These are phyloP conservation scores for Ceratocystis harringtonii DNA, from an alignment of 2,329 filamentous ascomycete species.

Conservation along the genomic window DNA sequence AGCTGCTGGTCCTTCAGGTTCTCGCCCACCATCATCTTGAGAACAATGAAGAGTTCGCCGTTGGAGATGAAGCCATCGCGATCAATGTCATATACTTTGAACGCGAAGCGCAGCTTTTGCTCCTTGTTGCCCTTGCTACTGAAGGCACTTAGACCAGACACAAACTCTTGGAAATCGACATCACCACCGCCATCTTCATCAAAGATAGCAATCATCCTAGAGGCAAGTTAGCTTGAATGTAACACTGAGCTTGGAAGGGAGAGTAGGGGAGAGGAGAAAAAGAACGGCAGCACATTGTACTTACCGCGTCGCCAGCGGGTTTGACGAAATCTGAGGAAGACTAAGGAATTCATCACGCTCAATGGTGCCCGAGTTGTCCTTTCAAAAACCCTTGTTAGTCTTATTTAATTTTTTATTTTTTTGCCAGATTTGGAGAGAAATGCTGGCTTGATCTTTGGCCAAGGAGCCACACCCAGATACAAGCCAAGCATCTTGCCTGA, in stretches of 20 bases:
- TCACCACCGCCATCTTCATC: constrained; percentile 96
- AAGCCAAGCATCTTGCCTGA: neutral
- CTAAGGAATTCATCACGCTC: constrained; percentile 97
- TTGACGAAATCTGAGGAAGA: constrained; percentile 92
- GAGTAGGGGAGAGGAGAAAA: neutral
- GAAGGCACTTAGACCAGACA: constrained; percentile 87
- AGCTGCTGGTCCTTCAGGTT: constrained; percentile 98
- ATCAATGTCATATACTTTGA: constrained; percentile 99
- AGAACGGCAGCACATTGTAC: neutral
- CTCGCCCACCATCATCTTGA: constrained; percentile 99
- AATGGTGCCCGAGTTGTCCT: constrained; percentile 97
- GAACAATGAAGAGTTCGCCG: constrained; percentile 94
- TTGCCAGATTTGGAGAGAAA: too few relatives aligned
- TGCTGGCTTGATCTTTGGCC: too few relatives aligned
- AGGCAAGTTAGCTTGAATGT: neutral
- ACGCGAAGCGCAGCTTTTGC: constrained; percentile 93
- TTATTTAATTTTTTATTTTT: too few relatives aligned
- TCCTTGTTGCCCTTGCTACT: constrained; percentile 98
- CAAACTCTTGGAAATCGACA: constrained; percentile 98
- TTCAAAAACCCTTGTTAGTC: neutral
- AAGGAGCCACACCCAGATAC: neutral
- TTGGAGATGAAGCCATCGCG: constrained; percentile 98
- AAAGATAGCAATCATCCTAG: constrained; percentile 95
- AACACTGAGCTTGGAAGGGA: neutral
- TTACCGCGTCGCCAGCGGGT: constrained; percentile 87